A percentile compares a stretch with the other conserved stretches of the same genome.
Evolutionary conservation across 2,329 filamentous ascomycete species (phyloP).

Genomic region (Eurotiales sp.): DNA sequence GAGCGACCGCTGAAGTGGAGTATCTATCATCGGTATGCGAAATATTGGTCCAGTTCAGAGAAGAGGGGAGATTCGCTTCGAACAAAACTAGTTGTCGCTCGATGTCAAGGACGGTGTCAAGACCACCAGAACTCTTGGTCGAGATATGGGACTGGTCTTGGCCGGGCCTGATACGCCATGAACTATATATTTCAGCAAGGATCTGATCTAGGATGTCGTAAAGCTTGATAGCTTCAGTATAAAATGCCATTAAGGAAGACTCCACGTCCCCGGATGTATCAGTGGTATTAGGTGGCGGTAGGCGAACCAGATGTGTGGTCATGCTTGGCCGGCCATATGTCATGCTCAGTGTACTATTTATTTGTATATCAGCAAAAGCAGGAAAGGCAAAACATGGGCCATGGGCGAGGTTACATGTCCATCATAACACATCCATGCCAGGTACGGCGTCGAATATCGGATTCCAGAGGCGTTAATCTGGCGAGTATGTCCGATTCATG

Average conservation of each 20-base stretch:
- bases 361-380: too few species aligned
- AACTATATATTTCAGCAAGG: conserved; percentile 32
- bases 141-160: not conserved
- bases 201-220: conserved; percentile 32
- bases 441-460: conserved; percentile 33
- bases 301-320: conserved; percentile 26
- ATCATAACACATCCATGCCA: conserved; percentile 42
- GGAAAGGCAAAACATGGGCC: too few species aligned
- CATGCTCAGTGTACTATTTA: conserved; percentile 39
- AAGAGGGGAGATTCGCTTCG: not conserved
- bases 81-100: not conserved
- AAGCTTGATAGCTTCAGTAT: conserved; percentile 24
- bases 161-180: conserved; percentile 18
- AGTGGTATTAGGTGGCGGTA: conserved; percentile 20
- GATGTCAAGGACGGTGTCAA: not conserved
- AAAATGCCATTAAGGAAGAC: conserved; percentile 24
- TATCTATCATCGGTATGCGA: not conserved
- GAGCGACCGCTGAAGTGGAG: too few species aligned
- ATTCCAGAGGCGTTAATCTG: conserved; percentile 27
- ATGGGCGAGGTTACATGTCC: too few species aligned
- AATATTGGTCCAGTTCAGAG: not conserved
- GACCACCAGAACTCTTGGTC: not conserved
- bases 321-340: conserved; percentile 35
- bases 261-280: conserved; percentile 8
- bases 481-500: conserved; percentile 27